Base-by-base conservation (phyloP, 345 rosid species). In the Moricandia arvensis region DNA sequence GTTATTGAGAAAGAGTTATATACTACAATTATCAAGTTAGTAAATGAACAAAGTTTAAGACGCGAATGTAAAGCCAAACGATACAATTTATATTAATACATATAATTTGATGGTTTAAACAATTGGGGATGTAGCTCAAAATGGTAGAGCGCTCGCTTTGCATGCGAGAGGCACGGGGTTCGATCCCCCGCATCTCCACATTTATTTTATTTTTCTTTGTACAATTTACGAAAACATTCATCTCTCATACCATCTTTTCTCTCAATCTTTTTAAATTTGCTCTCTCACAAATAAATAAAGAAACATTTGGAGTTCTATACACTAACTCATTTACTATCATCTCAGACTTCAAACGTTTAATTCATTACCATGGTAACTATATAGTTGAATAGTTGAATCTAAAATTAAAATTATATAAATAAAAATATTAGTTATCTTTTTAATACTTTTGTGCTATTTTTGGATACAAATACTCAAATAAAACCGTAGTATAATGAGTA, bases 141-240 rank as follows among this genome's bases (percentile, higher is more conserved):
- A 88, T 88, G 96, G 96, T 90, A 86, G 87, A 88, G 96, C 96
- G 93, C 90, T 83, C 85, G 91, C 90, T 87, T 91, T 87, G 97
- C 93, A 89, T 89, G 93, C 89, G 93, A 81, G 96, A 91, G 93
- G 91, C 87, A 90, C 87, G 77, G 88, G 85, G 90, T 87, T 91
- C 90, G 91, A 91, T 88, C 55, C 87, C 90, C 90, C 85, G 93
- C 93, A 86, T 88, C 87, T 89, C 96, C 97, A 91, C 8, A 8
- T 29, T 5, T 54, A 1, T 30, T 15, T 62, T 35, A 7, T 31
- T 11, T 61, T 63, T 4, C 6, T 6, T 38, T 41, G 38, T 5
- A 37, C 51, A 63, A 0, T 18, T 18, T 63, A 2, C n/a, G 5
- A 8, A 60, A 18, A 35, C 49, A 63, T 11, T 12, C 49, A 63